phyloP scores from a whole-genome alignment of 495 filamentous ascomycete species.

The Umbilicaria muhlenbergii region DNA sequence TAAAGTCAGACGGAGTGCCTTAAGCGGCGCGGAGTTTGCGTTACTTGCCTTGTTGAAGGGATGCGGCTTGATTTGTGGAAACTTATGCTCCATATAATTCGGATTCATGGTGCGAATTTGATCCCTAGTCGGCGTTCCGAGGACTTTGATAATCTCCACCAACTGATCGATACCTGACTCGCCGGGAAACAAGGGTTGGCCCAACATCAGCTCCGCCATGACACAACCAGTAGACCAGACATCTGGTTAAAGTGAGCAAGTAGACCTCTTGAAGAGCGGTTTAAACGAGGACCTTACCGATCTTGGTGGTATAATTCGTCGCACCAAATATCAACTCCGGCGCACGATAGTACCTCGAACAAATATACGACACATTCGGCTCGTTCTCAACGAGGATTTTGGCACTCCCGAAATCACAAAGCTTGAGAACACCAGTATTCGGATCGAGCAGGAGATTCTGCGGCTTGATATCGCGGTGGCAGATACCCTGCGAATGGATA shows the following conservation, averaged over 20 bases:
- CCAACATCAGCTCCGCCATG: slow-evolving; percentile 98
- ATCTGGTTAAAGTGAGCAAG: slow-evolving; percentile 41
- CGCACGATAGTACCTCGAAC: slow-evolving; percentile 95
- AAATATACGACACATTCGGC: slow-evolving; percentile 99
- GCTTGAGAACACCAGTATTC: slow-evolving; percentile 77
- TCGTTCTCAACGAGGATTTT: slow-evolving; percentile 99
- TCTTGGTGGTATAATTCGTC: slow-evolving; percentile 99
- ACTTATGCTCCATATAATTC: slow-evolving; percentile 99
- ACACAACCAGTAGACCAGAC: slow-evolving; percentile 99
- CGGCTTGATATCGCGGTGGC: slow-evolving; percentile 97
- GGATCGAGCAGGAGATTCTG: slow-evolving; percentile 94
- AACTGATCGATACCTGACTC: slow-evolving; percentile 98
- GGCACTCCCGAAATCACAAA: slow-evolving; percentile 97
- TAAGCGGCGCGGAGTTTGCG: background rate
- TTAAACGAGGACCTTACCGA: slow-evolving; percentile 48
- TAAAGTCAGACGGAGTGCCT: slow-evolving; percentile 1
- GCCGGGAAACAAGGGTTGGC: slow-evolving; percentile 96
- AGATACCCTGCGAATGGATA: slow-evolving; percentile 98
- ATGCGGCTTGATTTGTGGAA: slow-evolving; percentile 98
- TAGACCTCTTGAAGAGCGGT: background rate
- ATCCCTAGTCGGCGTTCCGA: slow-evolving; percentile 93
- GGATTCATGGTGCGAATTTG: slow-evolving; percentile 99
- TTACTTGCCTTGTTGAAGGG: slow-evolving; percentile 78
- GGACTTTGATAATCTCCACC: slow-evolving; percentile 98
- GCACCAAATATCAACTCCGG: slow-evolving; percentile 98